phyloP scores from a whole-genome alignment of 2,329 filamentous ascomycete species.

The Tolypocladium tropicale region DNA sequence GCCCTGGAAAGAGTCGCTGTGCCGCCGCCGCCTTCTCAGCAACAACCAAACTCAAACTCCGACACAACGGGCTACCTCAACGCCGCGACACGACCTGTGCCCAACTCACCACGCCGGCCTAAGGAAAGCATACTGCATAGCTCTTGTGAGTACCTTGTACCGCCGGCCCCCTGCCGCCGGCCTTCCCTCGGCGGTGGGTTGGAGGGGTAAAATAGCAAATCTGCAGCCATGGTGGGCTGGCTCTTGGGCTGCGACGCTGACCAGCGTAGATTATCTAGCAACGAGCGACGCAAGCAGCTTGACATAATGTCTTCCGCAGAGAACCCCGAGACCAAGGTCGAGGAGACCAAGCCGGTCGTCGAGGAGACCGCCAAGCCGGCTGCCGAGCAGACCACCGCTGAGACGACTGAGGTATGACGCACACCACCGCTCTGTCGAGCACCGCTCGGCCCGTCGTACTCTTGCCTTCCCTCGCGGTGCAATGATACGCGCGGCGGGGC shows the following conservation, averaged over 20 bases:
- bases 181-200: background rate
- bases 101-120: background rate
- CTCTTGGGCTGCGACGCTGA: constrained; percentile 2
- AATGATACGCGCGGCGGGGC: background rate
- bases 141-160: background rate
- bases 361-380: constrained; percentile 14
- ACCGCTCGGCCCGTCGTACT: too few species aligned
- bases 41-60: background rate
- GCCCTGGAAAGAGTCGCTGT: background rate
- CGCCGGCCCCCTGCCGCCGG: background rate
- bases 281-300: background rate
- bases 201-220: constrained; percentile 2
- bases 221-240: background rate
- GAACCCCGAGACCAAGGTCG: constrained; percentile 44
- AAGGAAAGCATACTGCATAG: background rate
- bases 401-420: constrained; percentile 17
- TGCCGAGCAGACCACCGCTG: constrained; percentile 16
- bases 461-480: background rate
- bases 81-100: background rate
- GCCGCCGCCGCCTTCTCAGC: background rate
- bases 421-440: background rate
- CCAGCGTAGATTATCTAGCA: background rate
- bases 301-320: constrained; percentile 38
- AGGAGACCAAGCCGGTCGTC: constrained; percentile 26
- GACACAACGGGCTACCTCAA: background rate